Percentiles rank a stretch among this genome's conserved stretches.
These are phyloP conservation scores for Ophiostoma piceae DNA, from an alignment of 2,329 filamentous ascomycete genomes.

Conservation along the genomic window DNA sequence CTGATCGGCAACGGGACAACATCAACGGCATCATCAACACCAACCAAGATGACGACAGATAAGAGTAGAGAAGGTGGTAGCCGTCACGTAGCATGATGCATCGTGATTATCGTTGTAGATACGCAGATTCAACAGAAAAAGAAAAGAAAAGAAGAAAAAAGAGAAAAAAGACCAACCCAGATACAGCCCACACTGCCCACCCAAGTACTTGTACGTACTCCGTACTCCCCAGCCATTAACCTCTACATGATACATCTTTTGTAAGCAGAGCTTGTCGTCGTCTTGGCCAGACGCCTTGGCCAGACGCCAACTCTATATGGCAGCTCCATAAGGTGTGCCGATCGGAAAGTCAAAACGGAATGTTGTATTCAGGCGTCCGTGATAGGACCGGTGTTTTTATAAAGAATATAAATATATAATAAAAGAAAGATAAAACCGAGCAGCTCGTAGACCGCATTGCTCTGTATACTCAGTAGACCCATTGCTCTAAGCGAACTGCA, in stretches of 20 bases:
- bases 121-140: no score
- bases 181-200: not conserved
- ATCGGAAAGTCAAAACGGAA: constrained; percentile 12
- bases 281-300: constrained; percentile 2
- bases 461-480: constrained; percentile 1
- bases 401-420: not conserved
- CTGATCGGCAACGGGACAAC: not conserved
- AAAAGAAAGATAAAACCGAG: not conserved
- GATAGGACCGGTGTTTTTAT: constrained; percentile 1
- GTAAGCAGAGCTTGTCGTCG: not conserved
- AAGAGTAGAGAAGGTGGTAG: constrained; percentile 10
- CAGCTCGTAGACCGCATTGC: not conserved
- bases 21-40: not conserved
- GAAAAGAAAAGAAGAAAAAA: not conserved
- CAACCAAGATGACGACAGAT: not conserved
- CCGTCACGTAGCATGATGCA: not conserved
- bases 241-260: not conserved
- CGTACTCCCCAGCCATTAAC: no score
- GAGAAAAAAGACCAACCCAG: not conserved
- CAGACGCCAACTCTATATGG: constrained; percentile 8
- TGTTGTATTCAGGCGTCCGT: constrained; percentile 12
- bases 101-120: not conserved
- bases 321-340: constrained; percentile 1
- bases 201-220: not conserved
- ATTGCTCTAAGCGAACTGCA: not conserved